These are phyloP conservation scores for Tetrahymena malaccensis DNA, from an alignment of 73 alveolate species.

Conservation along the genomic window DNA sequence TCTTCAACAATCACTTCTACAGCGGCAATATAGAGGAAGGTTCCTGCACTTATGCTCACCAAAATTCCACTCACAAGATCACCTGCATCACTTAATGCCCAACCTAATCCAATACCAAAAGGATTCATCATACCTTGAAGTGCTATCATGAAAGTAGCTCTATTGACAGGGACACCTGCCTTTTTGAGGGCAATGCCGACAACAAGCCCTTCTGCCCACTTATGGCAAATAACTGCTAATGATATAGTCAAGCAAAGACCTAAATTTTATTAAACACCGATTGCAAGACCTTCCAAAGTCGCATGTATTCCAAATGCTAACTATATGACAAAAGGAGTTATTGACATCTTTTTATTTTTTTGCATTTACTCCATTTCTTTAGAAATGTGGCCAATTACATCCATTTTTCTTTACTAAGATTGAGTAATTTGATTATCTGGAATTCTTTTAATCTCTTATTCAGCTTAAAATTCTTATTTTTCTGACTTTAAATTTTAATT, in stretches of 20 bases:
- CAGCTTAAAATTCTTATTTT: neutral
- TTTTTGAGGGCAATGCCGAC: neutral
- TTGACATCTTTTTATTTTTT: neutral
- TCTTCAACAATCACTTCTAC: slow-evolving; percentile 50
- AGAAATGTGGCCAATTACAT: neutral
- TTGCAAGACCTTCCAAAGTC: slow-evolving; percentile 37
- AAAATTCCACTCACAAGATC: slow-evolving; percentile 9
- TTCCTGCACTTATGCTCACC: slow-evolving; percentile 45
- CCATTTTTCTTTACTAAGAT: neutral
- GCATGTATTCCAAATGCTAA: slow-evolving; percentile 50
- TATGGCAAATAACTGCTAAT: neutral
- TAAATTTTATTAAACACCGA: slow-evolving; percentile 1
- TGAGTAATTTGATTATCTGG: neutral
- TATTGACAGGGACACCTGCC: neutral
- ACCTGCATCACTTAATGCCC: neutral
- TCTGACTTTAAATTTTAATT: neutral
- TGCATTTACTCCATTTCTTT: neutral
- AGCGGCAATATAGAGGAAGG: slow-evolving; percentile 45
- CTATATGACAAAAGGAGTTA: slow-evolving; percentile 9
- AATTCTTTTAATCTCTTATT: neutral
- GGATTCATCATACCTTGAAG: neutral
- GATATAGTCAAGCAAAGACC: neutral
- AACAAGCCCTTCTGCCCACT: neutral
- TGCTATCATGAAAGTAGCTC: neutral
- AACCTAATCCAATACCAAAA: slow-evolving; percentile 1